Evolutionary conservation across 2,329 filamentous ascomycete genomes (phyloP), one percentile per base, ranked within the genome.

Genomic region (Bipolaris cookei): DNA sequence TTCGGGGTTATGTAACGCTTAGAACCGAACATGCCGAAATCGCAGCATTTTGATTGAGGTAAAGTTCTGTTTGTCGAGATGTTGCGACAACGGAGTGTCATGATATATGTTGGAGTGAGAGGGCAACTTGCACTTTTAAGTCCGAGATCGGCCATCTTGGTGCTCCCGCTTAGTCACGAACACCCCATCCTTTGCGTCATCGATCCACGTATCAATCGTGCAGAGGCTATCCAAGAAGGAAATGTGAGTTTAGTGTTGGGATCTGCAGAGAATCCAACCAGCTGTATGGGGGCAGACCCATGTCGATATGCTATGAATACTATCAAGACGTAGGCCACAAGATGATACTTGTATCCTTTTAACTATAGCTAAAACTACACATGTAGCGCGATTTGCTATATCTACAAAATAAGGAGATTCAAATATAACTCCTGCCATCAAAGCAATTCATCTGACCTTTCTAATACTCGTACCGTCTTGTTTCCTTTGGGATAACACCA

Each of bases 121-220:
- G 35, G 23, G 41, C 23, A 28, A n/a, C 38, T 18, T 18, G 3
- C 23, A n/a, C 18, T 37, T 30, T 20, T 41, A n/a, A 32, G 54
- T 54, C 54, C 50, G 50, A 57, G 20, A 53, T 57, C 54, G 44
- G 54, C 54, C 53, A 56, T 56, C 50, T 57, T 16, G 54, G 50
- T 57, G 20, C 50, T 23, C 14, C 8, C 8, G 50, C 50, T 57
- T 45, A 54, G 54, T 57, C 54, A 57, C 43, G 5, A 23, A 13
- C 37, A 23, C 11, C 16, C 32, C 8, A 14, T 13, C 7, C 5
- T 37, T 10, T 25, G 18, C 23, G 41, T 23, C n/a, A 44, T 14
- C 8, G 8, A 18, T 30, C 6, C 23, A 10, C 14, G 28, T 6
- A 14, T 4, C 28, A 20, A 10, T 20, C 11, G 3, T 45, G 13